Evolutionary conservation across 2,329 filamentous ascomycete genomes (phyloP).

Genomic region (Teratosphaeria viscida): DNA sequence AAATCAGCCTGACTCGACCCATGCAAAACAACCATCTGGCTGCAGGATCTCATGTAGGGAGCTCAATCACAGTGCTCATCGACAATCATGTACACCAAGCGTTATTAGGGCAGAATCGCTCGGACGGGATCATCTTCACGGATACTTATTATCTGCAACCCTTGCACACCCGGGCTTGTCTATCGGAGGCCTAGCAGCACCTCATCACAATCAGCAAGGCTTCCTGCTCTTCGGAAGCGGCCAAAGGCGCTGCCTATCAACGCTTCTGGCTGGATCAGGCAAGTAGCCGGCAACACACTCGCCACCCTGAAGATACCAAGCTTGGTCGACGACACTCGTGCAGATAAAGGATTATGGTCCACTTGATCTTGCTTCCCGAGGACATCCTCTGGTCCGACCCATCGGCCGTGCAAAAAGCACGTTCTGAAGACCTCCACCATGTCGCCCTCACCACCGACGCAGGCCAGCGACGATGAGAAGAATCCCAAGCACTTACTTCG

Average conservation of each 20-base stretch:
- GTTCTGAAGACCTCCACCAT: neutral
- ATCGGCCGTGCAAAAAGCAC: neutral
- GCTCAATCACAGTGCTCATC: neutral
- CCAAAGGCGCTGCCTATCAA: neutral
- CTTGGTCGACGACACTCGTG: neutral
- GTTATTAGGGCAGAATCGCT: neutral
- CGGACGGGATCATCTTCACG: neutral
- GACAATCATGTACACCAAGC: neutral
- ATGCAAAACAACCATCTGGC: neutral
- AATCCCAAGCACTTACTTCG: neutral
- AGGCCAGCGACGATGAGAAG: neutral
- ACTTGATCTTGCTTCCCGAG: neutral
- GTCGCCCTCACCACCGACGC: neutral
- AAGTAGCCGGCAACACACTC: neutral
- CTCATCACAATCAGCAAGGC: neutral
- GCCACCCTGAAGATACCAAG: neutral
- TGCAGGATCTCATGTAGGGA: neutral
- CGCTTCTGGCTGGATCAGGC: neutral
- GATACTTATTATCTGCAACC: neutral
- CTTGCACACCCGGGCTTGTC: neutral
- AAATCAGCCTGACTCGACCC: neutral
- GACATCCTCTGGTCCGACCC: neutral
- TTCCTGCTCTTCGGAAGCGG: neutral
- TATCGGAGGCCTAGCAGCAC: neutral
- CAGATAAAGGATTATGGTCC: neutral